Conservation (phyloP, 1,284 basidiomycete species). For the Ganoderma multipileum region DNA sequence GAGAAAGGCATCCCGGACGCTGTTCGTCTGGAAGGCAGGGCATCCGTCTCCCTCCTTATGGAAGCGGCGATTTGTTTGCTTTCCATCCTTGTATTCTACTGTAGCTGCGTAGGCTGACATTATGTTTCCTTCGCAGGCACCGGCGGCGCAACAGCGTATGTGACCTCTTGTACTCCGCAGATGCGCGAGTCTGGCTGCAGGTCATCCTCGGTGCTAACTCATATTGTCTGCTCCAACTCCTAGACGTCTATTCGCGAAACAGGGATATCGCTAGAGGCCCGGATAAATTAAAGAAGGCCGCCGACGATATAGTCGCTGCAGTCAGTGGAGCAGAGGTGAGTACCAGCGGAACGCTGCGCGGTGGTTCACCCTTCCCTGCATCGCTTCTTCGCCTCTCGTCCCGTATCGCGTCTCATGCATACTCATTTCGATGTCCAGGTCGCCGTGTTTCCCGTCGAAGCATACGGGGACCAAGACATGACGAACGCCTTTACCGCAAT, state of each 20-base stretch:
- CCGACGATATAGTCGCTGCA: constrained; percentile 56
- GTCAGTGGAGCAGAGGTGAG: constrained; percentile 63
- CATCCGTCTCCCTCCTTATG: background rate
- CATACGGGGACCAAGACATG: constrained; percentile 63
- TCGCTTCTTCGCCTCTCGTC: background rate
- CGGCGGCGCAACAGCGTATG: constrained; percentile 69
- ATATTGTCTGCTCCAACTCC: background rate
- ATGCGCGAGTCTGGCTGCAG: background rate
- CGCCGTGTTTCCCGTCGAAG: constrained; percentile 61
- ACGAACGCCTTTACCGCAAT: constrained; percentile 61
- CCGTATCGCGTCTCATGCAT: background rate
- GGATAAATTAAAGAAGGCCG: constrained; percentile 58
- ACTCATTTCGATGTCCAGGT: constrained; percentile 49
- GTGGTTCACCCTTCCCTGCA: no score
- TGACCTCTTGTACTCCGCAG: constrained; percentile 6
- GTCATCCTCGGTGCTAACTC: background rate
- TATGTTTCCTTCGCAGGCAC: constrained; percentile 49
- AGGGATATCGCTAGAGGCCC: constrained; percentile 56
- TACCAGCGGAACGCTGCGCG: background rate
- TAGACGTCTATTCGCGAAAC: constrained; percentile 9
- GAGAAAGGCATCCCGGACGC: background rate
- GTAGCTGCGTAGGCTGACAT: background rate
- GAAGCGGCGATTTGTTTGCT: background rate
- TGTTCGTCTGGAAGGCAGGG: background rate
- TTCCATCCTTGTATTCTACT: background rate